phyloP scores from a whole-genome alignment of 306 rosid genomes.

The Astragalus membranaceus region DNA sequence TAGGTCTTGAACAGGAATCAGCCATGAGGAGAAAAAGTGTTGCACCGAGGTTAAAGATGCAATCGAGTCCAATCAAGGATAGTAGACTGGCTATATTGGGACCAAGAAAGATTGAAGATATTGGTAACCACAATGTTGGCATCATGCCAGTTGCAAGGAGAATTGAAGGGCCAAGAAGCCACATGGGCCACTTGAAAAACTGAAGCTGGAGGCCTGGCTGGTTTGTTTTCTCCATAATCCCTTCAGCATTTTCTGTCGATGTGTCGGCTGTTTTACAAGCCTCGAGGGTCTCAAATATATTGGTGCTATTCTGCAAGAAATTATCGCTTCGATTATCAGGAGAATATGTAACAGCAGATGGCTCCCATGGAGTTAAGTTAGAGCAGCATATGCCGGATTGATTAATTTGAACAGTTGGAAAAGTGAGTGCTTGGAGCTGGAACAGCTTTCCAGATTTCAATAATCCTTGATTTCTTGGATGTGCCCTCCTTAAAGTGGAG shows the following conservation, averaged over 20 bases:
- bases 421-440: conserved; percentile 18
- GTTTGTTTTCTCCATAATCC: conserved; percentile 20
- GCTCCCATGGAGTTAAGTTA: conserved; percentile 62
- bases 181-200: conserved; percentile 82
- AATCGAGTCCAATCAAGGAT: conserved; percentile 85
- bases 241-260: conserved; percentile 30
- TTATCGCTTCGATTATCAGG: conserved; percentile 34
- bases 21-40: conserved; percentile 95
- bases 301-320: conserved; percentile 40
- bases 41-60: conserved; percentile 84
- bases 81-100: conserved; percentile 81
- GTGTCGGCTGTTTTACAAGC: conserved; percentile 38
- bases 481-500: conserved; percentile 15
- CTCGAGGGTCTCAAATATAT: conserved; percentile 53
- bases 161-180: conserved; percentile 84
- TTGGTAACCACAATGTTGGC: conserved; percentile 88
- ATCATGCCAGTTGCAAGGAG: conserved; percentile 74
- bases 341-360: conserved; percentile 50
- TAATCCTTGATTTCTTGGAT: conserved; percentile 24
- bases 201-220: conserved; percentile 41
- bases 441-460: conserved; percentile 32
- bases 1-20: conserved; percentile 66
- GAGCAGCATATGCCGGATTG: conserved; percentile 44
- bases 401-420: conserved; percentile 28
- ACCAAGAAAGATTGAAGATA: conserved; percentile 74